A percentile compares a stretch with the other conserved stretches of the same genome.
Conservation (phyloP, 805 yeast species). For the Peterozyma xylosa region DNA sequence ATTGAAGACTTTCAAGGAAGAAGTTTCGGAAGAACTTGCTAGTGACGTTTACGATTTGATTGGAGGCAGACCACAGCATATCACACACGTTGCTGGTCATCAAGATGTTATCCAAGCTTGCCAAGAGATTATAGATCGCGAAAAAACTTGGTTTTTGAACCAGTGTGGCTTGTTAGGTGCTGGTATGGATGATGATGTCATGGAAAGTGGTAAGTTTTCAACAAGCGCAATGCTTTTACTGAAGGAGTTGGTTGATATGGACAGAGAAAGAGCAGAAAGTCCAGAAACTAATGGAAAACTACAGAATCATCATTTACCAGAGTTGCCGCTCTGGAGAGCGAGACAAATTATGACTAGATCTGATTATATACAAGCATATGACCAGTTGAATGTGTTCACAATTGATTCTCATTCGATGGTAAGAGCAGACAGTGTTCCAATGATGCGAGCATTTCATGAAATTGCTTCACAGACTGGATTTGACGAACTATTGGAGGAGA, state of each 20-base stretch:
- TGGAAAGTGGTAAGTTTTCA: slow-evolving; percentile 75
- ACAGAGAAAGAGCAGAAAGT: slow-evolving; percentile 27
- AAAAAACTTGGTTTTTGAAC: slow-evolving; percentile 79
- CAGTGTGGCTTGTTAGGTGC: slow-evolving; percentile 74
- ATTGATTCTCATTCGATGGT: slow-evolving; percentile 68
- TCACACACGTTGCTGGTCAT: slow-evolving; percentile 62
- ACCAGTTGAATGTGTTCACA: slow-evolving; percentile 71
- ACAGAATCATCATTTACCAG: slow-evolving; percentile 48
- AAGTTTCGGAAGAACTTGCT: slow-evolving; percentile 32
- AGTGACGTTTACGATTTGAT: slow-evolving; percentile 56
- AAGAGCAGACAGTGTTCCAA: slow-evolving; percentile 75
- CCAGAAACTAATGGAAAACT: slow-evolving; percentile 2
- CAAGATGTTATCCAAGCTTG: slow-evolving; percentile 51
- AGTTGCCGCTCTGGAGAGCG: slow-evolving; percentile 76
- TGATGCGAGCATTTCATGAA: slow-evolving; percentile 86
- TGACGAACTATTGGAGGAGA: slow-evolving; percentile 55
- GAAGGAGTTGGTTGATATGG: slow-evolving; percentile 67
- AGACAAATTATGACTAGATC: slow-evolving; percentile 81
- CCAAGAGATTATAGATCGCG: slow-evolving; percentile 66
- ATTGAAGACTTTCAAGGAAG: slow-evolving; percentile 29
- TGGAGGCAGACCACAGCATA: slow-evolving; percentile 83
- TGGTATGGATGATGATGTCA: slow-evolving; percentile 84
- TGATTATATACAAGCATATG: slow-evolving; percentile 70
- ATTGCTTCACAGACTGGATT: slow-evolving; percentile 67
- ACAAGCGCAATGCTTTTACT: slow-evolving; percentile 67